Evolutionary conservation across 208 protist species (phyloP).

Genomic region (Crithidia expoeki): DNA sequence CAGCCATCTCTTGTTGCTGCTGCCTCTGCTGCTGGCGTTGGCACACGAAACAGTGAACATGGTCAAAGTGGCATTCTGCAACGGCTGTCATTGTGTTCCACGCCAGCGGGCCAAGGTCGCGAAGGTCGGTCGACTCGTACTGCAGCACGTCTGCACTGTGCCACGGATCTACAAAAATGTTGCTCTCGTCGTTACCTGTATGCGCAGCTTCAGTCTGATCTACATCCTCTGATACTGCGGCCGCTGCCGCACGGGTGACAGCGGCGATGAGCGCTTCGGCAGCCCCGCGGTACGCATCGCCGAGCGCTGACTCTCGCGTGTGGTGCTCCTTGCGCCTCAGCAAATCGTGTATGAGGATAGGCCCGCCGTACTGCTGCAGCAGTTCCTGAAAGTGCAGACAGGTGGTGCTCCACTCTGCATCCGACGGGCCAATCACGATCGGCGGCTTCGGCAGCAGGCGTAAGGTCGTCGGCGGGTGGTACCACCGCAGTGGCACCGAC

Average conservation of each 20-base stretch:
- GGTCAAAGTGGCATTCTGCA: conserved; percentile 48
- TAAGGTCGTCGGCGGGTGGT: conserved; percentile 57
- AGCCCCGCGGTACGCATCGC: conserved; percentile 65
- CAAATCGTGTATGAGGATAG: conserved; percentile 93
- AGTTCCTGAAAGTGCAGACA: conserved; percentile 94
- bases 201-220: no score
- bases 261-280: conserved; percentile 65
- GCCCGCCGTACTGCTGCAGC: conserved; percentile 86
- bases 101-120: conserved; percentile 53
- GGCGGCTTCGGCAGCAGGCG: conserved; percentile 80
- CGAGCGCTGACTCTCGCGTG: conserved; percentile 82
- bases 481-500: conserved; percentile 87
- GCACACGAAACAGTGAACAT: conserved; percentile 60
- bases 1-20: no score
- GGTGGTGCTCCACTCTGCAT: conserved; percentile 59
- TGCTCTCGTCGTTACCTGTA: no score
- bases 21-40: conserved; percentile 1
- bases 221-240: neutral
- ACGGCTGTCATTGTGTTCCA: conserved; percentile 75
- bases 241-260: conserved; percentile 4
- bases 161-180: neutral
- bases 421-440: conserved; percentile 66
- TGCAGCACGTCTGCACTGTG: conserved; percentile 49
- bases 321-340: conserved; percentile 91
- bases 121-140: conserved; percentile 89